A percentile compares a stretch with the other conserved stretches of the same genome.
Conservation (phyloP, 2,329 filamentous ascomycete species). For the Cladophialophora immunda region DNA sequence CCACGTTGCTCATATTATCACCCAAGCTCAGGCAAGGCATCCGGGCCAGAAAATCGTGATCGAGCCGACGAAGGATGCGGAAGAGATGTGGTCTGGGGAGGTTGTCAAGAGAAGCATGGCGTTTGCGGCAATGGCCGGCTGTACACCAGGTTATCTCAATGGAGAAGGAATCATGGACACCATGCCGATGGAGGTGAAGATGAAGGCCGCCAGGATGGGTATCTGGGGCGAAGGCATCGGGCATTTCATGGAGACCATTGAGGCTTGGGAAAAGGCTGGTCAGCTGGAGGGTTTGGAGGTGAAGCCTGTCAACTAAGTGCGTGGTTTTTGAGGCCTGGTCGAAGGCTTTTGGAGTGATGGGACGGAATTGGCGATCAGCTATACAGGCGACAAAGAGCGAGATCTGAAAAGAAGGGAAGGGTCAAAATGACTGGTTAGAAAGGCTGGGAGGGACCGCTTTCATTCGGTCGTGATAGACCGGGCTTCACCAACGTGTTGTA, state of each 20-base stretch:
- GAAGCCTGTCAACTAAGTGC: neutral
- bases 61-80: conserved; percentile 57
- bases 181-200: conserved; percentile 42
- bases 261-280: conserved; percentile 43
- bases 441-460: too few relatives aligned
- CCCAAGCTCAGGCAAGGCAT: conserved; percentile 44
- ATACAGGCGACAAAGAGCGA: too few relatives aligned
- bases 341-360: neutral
- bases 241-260: conserved; percentile 43
- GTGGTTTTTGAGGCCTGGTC: neutral
- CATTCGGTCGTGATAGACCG: too few relatives aligned
- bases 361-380: too few relatives aligned
- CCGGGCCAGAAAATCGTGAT: conserved; percentile 42
- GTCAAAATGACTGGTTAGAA: too few relatives aligned
- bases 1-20: conserved; percentile 58
- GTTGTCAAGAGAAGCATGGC: conserved; percentile 53
- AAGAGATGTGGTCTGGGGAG: conserved; percentile 57
- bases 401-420: too few relatives aligned
- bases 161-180: conserved; percentile 51
- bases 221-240: conserved; percentile 47
- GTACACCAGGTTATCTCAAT: conserved; percentile 66
- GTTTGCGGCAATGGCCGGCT: conserved; percentile 54
- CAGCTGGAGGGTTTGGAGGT: conserved; percentile 41
- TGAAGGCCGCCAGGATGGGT: conserved; percentile 46
- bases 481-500: too few relatives aligned